Percentiles rank a stretch among this genome's conserved stretches.
Conservation (phyloP, 352 stramenopile genomes). For the Phytophthora cactorum region DNA sequence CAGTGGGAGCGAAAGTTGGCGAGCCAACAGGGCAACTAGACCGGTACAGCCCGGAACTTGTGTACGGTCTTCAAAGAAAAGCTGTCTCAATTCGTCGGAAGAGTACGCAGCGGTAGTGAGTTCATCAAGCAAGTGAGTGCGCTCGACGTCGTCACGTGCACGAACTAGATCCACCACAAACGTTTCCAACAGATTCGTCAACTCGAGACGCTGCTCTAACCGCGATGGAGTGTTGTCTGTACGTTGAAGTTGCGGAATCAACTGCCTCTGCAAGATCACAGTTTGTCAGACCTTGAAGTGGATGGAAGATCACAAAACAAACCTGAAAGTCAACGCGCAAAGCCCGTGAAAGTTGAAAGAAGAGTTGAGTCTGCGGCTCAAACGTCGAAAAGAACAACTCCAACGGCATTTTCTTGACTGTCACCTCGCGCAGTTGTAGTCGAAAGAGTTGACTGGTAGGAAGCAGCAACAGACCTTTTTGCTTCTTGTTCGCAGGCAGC, state of each 20-base stretch:
- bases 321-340: slow-evolving; percentile 58
- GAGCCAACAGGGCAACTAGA: slow-evolving; percentile 36
- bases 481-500: slow-evolving; percentile 42
- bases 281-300: slow-evolving; percentile 1
- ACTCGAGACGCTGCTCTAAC: slow-evolving; percentile 30
- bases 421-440: slow-evolving; percentile 31
- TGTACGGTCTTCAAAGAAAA: slow-evolving; percentile 64
- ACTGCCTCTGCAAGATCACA: slow-evolving; percentile 24
- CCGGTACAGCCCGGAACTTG: slow-evolving; percentile 32
- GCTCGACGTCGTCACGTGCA: slow-evolving; percentile 20
- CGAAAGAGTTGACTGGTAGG: slow-evolving; percentile 58
- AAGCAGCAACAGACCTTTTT: slow-evolving; percentile 54
- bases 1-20: slow-evolving; percentile 36
- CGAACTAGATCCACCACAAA: slow-evolving; percentile 42
- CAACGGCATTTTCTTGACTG: slow-evolving; percentile 7
- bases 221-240: slow-evolving; percentile 1
- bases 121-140: slow-evolving; percentile 49
- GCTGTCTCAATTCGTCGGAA: slow-evolving; percentile 41
- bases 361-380: slow-evolving; percentile 61
- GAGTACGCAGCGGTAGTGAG: slow-evolving; percentile 45
- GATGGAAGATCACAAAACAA: slow-evolving; percentile 2
- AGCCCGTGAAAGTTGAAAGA: slow-evolving; percentile 54
- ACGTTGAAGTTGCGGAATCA: slow-evolving; percentile 21
- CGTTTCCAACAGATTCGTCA: slow-evolving; percentile 40
- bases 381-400: slow-evolving; percentile 67